Evolutionary conservation across 2,329 filamentous ascomycete species (phyloP).

Genomic region (Colletotrichum lini): DNA sequence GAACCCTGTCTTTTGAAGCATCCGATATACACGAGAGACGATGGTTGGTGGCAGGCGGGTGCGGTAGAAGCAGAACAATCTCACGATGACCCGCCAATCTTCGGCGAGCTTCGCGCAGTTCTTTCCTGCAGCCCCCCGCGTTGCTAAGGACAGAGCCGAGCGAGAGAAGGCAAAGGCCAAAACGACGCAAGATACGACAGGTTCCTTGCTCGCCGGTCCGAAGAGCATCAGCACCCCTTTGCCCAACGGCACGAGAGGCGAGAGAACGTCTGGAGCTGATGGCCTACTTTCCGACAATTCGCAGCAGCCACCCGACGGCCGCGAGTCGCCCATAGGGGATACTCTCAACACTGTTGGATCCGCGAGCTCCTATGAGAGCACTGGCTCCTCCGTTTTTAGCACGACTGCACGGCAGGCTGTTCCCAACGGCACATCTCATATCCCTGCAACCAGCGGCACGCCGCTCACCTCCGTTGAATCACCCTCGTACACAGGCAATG

Average conservation of each 20-base stretch:
- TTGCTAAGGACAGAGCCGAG: conserved; percentile 72
- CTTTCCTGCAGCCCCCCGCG: conserved; percentile 84
- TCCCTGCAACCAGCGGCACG: conserved; percentile 61
- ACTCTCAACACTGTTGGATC: conserved; percentile 80
- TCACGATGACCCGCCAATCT: conserved; percentile 84
- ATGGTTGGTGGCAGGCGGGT: conserved; percentile 69
- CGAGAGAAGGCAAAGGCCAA: conserved; percentile 72
- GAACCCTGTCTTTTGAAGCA: conserved; percentile 26
- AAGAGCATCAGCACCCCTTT: conserved; percentile 47
- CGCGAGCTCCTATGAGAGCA: conserved; percentile 79
- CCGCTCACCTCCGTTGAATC: conserved; percentile 68
- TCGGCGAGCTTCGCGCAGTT: conserved; percentile 87
- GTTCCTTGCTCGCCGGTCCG: conserved; percentile 43
- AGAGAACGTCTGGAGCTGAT: conserved; percentile 36
- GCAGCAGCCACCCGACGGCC: conserved; percentile 65
- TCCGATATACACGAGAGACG: conserved; percentile 60
- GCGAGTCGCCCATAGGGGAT: conserved; percentile 74
- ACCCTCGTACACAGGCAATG: conserved; percentile 63
- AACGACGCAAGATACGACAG: conserved; percentile 55
- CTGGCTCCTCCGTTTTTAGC: conserved; percentile 80
- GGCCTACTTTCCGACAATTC: conserved; percentile 51
- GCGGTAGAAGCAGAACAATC: conserved; percentile 64
- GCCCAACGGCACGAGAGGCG: conserved; percentile 36
- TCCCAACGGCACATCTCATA: conserved; percentile 59
- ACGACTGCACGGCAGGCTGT: conserved; percentile 58